Conservation (phyloP, 108 stramenopile species). For the Cyclostephanos tholiformis region DNA sequence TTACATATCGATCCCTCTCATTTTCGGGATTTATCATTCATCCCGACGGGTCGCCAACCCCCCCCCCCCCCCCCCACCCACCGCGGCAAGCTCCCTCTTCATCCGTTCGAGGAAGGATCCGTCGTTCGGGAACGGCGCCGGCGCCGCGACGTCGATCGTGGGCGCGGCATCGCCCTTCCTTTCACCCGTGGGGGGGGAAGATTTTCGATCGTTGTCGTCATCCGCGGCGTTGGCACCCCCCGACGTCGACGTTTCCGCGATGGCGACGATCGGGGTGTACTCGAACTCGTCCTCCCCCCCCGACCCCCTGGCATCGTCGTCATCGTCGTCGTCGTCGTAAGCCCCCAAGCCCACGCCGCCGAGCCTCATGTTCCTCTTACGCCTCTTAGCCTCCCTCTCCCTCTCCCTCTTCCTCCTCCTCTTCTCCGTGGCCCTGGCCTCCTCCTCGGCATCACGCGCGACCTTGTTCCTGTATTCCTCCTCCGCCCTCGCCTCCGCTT, state of each 20-base stretch:
- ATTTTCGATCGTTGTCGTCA: background rate
- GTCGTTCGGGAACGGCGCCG: conserved; percentile 54
- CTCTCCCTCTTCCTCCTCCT: conserved; percentile 75
- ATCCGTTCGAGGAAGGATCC: conserved; percentile 72
- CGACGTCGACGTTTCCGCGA: background rate
- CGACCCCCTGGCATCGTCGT: conserved; percentile 5
- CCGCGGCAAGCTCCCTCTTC: conserved; percentile 49
- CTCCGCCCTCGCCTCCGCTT: conserved; percentile 51
- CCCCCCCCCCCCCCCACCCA: background rate
- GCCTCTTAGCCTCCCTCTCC: conserved; percentile 82
- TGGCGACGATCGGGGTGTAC: conserved; percentile 40
- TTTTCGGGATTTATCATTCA: no score
- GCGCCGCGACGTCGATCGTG: background rate
- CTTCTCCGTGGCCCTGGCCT: conserved; percentile 64
- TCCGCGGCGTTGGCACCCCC: background rate
- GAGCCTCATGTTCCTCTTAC: conserved; percentile 75
- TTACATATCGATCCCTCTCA: no score
- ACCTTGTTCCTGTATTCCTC: conserved; percentile 55
- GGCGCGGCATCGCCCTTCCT: background rate
- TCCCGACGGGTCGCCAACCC: no score
- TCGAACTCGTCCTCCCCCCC: conserved; percentile 48
- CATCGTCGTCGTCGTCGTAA: conserved; percentile 5
- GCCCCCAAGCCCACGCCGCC: conserved; percentile 53
- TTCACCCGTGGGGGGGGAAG: conserved; percentile 2
- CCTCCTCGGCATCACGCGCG: conserved; percentile 29